Conservation (phyloP, 345 rosid species). For the Pistacia vera region DNA sequence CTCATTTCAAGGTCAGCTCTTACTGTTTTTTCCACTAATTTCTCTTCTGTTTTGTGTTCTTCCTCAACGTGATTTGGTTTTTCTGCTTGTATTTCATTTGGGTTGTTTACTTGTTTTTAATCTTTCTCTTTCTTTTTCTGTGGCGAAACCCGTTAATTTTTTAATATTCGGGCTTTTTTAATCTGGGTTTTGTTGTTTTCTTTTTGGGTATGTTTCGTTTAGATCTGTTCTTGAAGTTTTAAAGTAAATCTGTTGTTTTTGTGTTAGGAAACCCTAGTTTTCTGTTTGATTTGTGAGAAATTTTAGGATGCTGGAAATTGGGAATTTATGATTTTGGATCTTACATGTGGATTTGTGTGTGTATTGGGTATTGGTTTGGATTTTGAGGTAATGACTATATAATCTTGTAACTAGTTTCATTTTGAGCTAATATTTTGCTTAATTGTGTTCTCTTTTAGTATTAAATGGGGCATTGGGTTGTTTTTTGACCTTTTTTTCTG, state of each 20-base stretch:
- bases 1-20: constrained; percentile 22
- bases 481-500: background rate
- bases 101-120: background rate
- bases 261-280: constrained; percentile 12
- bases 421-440: background rate
- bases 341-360: background rate
- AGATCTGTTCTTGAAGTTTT: constrained; percentile 22
- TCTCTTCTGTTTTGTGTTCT: background rate
- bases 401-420: background rate
- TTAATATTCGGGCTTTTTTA: background rate
- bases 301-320: background rate
- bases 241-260: background rate
- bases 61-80: background rate
- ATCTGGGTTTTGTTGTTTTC: background rate
- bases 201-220: constrained; percentile 11
- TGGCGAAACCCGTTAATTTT: background rate
- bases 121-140: background rate
- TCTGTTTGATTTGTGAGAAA: constrained; percentile 13
- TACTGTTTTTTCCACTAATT: background rate
- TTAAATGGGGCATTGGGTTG: background rate
- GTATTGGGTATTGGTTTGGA: background rate
- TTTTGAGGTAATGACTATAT: background rate
- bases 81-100: background rate
- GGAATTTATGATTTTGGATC: background rate
- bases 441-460: background rate